Base-by-base conservation (phyloP, 495 filamentous ascomycete genomes). In the Podospora tetraspora region DNA sequence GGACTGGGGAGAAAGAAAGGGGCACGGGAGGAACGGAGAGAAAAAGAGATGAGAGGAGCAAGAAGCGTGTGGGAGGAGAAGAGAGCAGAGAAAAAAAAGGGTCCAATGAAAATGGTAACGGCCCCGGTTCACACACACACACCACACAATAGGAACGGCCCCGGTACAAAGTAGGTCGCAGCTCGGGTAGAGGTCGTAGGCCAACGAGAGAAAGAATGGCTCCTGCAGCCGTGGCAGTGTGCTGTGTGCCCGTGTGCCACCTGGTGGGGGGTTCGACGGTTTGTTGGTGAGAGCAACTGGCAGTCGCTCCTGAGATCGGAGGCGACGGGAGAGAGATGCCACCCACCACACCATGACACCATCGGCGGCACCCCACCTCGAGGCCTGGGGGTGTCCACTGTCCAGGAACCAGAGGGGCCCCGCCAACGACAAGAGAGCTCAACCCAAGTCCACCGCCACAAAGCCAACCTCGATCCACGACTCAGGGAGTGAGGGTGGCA, bases 1-100 rank as follows among this genome's bases (percentile, higher is more conserved):
- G 34, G 32, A 32, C 25, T 61, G 11, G 63, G 57, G 58, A 59
- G 66, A 22, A 43, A 56, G 29, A 23, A 64, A n/a, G 10, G 32
- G 62, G 43, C 21, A 24, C 30, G 43, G 25, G 25, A 61, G 63
- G 64, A 34, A 52, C 43, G 27, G 23, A 56, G 62, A 58, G 27
- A 12, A 19, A 63, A 43, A 30, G 56, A 29, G 32, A 58, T 10
- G 57, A 24, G 59, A 65, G 25, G 57, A n/a, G 13, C 21, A 21
- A 16, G 57, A 62, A 61, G 37, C 21, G 66, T 43, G 34, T 22
- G 22, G 24, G 52, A 64, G 57, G 34, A 68, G 34, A 66, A 23
- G 60, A 64, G 29, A 65, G 25, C 43, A 65, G 37, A 64, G 61
- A 63, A 22, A 30, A 63, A 63, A 64, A 64, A 37, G 43, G 23